Evolutionary conservation across 805 yeast species (phyloP).

Genomic region (Lipomyces yamadae): DNA sequence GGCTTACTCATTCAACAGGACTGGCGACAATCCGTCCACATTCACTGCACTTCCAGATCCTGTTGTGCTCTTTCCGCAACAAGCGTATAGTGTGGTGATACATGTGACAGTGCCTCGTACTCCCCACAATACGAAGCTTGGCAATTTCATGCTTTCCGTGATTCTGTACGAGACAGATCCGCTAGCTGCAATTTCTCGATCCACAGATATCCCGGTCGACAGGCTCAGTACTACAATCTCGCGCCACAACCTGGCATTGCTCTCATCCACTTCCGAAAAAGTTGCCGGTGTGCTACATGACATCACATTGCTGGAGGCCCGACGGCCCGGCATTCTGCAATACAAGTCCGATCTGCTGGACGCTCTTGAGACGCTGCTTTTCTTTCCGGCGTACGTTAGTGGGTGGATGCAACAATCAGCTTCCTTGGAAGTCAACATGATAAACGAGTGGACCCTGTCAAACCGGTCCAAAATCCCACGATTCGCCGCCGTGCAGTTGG

Average conservation of each 20-base stretch:
- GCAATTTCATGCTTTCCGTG: slow-evolving; percentile 45
- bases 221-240: slow-evolving; percentile 16
- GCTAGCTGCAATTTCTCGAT: slow-evolving; percentile 17
- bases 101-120: slow-evolving; percentile 44
- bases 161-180: slow-evolving; percentile 36
- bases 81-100: slow-evolving; percentile 42
- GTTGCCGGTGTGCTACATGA: slow-evolving; percentile 18
- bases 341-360: slow-evolving; percentile 42
- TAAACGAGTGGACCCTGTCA: slow-evolving; percentile 33
- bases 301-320: slow-evolving; percentile 23
- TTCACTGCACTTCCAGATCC: slow-evolving; percentile 12
- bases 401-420: slow-evolving; percentile 42
- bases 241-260: slow-evolving; percentile 20
- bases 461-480: slow-evolving; percentile 3
- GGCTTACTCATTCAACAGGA: not conserved
- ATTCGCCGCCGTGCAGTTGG: slow-evolving; percentile 39
- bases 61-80: slow-evolving; percentile 15
- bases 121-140: slow-evolving; percentile 41
- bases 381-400: slow-evolving; percentile 42
- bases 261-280: slow-evolving; percentile 13
- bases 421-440: slow-evolving; percentile 38
- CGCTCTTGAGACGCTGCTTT: slow-evolving; percentile 39
- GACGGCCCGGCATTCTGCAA: slow-evolving; percentile 44
- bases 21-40: slow-evolving; percentile 13
- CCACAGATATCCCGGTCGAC: slow-evolving; percentile 31